phyloP scores from a whole-genome alignment of 306 rosid species.

The Malus fusca region DNA sequence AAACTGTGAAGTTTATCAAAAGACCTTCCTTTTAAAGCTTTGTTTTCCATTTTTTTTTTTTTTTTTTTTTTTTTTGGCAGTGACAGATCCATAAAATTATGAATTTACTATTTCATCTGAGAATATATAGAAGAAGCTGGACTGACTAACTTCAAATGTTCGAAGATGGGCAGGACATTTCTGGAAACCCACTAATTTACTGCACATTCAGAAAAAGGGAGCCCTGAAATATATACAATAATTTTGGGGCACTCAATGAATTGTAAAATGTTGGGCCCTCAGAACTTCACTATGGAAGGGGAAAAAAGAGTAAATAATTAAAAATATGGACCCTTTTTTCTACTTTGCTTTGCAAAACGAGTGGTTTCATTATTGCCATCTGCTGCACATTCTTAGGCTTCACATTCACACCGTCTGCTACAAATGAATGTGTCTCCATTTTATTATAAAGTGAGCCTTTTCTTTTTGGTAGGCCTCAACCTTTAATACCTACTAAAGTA shows the following conservation, averaged over 20 bases:
- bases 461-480: constrained; percentile 11
- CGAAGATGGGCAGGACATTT: constrained; percentile 16
- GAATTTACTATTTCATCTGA: constrained; percentile 16
- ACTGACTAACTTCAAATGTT: constrained; percentile 6
- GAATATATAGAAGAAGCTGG: constrained; percentile 13
- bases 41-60: not conserved
- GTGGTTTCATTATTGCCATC: not conserved
- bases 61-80: not conserved
- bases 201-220: not conserved
- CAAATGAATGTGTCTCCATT: constrained; percentile 40
- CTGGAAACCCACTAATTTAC: constrained; percentile 10
- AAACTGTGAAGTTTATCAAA: constrained; percentile 12
- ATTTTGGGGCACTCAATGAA: constrained; percentile 5
- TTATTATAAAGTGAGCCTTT: constrained; percentile 22
- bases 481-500: not conserved
- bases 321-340: no score
- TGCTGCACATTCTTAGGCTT: constrained; percentile 13
- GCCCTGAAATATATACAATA: not conserved
- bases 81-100: constrained; percentile 23
- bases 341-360: not conserved
- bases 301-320: not conserved
- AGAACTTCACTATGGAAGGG: constrained; percentile 17
- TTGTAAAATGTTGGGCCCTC: constrained; percentile 27
- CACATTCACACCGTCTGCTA: constrained; percentile 25
- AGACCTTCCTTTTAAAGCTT: constrained; percentile 25